These are phyloP conservation scores for Podospora appendiculata DNA, from an alignment of 495 filamentous ascomycete species.

Conservation along the genomic window DNA sequence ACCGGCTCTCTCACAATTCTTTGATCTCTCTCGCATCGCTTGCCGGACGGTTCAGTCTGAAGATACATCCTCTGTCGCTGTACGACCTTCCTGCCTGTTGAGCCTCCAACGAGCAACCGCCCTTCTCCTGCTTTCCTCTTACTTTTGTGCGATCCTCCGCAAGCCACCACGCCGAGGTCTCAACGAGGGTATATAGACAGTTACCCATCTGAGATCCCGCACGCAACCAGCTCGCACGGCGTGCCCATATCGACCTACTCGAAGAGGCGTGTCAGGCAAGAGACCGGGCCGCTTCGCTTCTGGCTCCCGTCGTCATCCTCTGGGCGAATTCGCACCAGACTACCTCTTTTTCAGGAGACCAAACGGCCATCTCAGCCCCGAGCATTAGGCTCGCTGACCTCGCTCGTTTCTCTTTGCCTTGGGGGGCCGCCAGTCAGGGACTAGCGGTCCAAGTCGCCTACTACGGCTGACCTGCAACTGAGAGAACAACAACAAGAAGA, in stretches of 20 bases:
- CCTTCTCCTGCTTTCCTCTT: constrained; percentile 6
- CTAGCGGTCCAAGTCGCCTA: too few relatives aligned
- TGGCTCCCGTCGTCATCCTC: too few relatives aligned
- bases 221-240: constrained; percentile 14
- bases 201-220: constrained; percentile 16
- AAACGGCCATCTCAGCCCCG: not conserved
- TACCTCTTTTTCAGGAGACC: not conserved
- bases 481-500: too few relatives aligned
- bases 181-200: constrained; percentile 17
- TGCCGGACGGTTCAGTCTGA: not conserved
- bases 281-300: too few relatives aligned
- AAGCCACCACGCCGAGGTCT: constrained; percentile 16
- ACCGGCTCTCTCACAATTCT: not conserved
- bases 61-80: constrained; percentile 10
- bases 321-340: too few relatives aligned
- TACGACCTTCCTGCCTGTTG: constrained; percentile 14
- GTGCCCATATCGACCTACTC: constrained; percentile 9
- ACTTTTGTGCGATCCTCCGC: constrained; percentile 16
- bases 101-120: constrained; percentile 5
- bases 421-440: too few relatives aligned
- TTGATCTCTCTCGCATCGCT: constrained; percentile 3
- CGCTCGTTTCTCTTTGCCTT: not conserved
- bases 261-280: constrained; percentile 2
- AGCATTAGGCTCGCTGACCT: not conserved
- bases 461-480: not conserved